Evolutionary conservation across 2,329 filamentous ascomycete genomes (phyloP).

Genomic region (Hawksworthiomyces lignivorus): DNA sequence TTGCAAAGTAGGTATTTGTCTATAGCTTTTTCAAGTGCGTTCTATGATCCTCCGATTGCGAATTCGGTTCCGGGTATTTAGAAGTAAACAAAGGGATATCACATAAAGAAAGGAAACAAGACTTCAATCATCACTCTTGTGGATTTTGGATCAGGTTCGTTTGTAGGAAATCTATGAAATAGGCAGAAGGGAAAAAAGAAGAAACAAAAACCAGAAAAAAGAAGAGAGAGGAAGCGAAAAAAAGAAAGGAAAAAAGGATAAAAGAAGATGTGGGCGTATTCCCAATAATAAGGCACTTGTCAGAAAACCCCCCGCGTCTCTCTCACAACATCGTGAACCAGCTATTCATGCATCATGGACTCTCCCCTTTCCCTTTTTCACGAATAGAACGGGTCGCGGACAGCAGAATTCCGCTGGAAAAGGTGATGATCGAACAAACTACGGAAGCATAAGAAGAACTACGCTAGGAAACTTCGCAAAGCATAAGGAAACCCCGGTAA

Average conservation of each 20-base stretch:
- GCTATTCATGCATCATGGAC: background rate
- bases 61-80: too few relatives aligned
- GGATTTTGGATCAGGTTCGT: too few relatives aligned
- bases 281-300: too few relatives aligned
- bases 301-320: too few relatives aligned
- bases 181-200: conserved; percentile 15
- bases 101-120: conserved; percentile 7
- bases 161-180: conserved; percentile 14
- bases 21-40: background rate
- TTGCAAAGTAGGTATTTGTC: background rate
- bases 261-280: background rate
- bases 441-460: too few relatives aligned
- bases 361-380: too few relatives aligned
- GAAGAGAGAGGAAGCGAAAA: conserved; percentile 13
- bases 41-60: too few relatives aligned
- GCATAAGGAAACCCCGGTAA: too few relatives aligned
- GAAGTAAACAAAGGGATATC: background rate
- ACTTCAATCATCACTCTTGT: conserved; percentile 10
- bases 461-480: too few relatives aligned
- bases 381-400: too few relatives aligned
- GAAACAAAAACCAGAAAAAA: conserved; percentile 18
- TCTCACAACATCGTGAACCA: background rate
- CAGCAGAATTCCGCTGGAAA: too few relatives aligned
- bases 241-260: conserved; percentile 11
- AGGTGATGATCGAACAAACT: too few relatives aligned